These are phyloP conservation scores for Jamesozyma rosinii DNA, from an alignment of 805 yeast genomes.

Conservation along the genomic window DNA sequence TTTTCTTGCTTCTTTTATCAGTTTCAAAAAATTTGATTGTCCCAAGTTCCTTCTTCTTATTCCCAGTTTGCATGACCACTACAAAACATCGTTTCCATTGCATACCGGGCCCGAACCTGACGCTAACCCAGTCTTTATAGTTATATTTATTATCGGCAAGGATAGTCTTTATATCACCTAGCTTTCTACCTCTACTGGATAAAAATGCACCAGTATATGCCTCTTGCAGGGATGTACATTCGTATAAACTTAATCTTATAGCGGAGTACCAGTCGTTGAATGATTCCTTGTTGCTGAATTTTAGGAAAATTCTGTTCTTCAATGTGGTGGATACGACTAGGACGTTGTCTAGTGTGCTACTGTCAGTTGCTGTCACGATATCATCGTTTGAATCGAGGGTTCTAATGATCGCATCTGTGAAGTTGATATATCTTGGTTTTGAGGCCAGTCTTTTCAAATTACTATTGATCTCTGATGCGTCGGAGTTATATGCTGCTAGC, in stretches of 20 bases:
- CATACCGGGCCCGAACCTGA: constrained; percentile 93
- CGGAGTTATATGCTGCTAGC: constrained; percentile 40
- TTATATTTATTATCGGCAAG: constrained; percentile 69
- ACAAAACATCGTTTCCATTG: constrained; percentile 95
- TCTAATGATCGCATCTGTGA: constrained; percentile 80
- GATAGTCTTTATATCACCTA: constrained; percentile 79
- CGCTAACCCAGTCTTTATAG: constrained; percentile 90
- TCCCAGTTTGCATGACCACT: constrained; percentile 62
- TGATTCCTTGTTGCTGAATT: constrained; percentile 58
- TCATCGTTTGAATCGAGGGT: constrained; percentile 58
- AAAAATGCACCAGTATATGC: constrained; percentile 93
- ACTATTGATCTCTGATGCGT: constrained; percentile 25
- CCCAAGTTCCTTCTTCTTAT: constrained; percentile 37
- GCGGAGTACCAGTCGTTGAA: constrained; percentile 76
- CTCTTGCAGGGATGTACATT: constrained; percentile 74
- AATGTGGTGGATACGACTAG: constrained; percentile 86
- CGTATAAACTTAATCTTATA: constrained; percentile 69
- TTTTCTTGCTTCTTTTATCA: constrained; percentile 62
- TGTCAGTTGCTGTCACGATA: constrained; percentile 40
- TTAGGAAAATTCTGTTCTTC: constrained; percentile 77
- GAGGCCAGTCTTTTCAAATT: constrained; percentile 43
- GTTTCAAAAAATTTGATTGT: constrained; percentile 67
- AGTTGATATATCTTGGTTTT: constrained; percentile 79
- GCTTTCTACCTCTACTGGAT: constrained; percentile 75
- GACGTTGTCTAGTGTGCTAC: constrained; percentile 47